Evolutionary conservation across 2,329 filamentous ascomycete species (phyloP), one percentile per base, ranked within the genome.

Genomic region (Diaporthe amygdali): DNA sequence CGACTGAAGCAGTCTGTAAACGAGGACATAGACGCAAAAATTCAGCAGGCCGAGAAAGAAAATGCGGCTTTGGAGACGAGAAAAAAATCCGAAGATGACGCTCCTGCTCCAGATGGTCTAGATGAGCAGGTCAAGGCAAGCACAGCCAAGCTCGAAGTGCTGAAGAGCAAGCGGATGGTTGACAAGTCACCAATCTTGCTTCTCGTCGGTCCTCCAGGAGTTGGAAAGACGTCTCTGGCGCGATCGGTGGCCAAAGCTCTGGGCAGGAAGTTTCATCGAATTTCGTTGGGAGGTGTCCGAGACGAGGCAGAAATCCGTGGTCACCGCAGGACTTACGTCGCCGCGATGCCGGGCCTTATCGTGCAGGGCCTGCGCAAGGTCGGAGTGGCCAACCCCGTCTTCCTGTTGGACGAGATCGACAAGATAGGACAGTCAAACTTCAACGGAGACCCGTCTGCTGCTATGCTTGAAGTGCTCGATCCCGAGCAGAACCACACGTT

Each of bases 291-390:
- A 72, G 96, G 96, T 76, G 96, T 99, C 3, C 89, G 96, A 68
- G 96, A 99, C 77, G 96, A 99, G 81, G 96, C 96, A 20, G 96
- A 99, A 83, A 98, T 99, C 72, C 90, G 96, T 72, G 96, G 96
- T 12, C 96, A 99, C 82, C 90, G 96, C 69, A 89, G 96, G 76
- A 99, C 96, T 0, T 99, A 99, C 79, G 96, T 99, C 71, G 96
- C 96, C 27, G 96, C 96, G n/a, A 98, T 99, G 96, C 96, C 96
- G 12, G 96, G 96, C 68, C 86, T 98, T 69, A 93, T 99, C 71
- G 95, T 98, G 37, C 95, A 95, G 79, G 96, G 96, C 0, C 81
- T 99, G 69, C 95, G 96, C 84, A 99, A 98, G 84, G 96, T 97
- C 39, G 96, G 95, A 56, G 96, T 98, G 25, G 91, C 94, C 3